These are phyloP conservation scores for Lunularia cruciata DNA, from an alignment of 225 moss, liverwort and hornwort species.

Conservation along the genomic window DNA sequence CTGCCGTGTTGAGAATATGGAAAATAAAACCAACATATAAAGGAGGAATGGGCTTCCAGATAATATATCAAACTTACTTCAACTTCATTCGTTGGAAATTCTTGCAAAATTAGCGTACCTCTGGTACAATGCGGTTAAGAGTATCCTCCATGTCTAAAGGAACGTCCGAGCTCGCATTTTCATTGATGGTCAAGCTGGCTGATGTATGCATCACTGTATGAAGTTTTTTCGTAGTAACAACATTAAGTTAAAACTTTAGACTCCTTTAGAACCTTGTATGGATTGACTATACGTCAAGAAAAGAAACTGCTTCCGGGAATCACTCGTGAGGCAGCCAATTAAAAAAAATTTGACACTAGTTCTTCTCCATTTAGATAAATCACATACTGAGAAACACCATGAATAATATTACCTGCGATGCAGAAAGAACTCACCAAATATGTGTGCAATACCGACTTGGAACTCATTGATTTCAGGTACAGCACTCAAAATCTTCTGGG, in stretches of 20 bases:
- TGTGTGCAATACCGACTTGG: conserved; percentile 83
- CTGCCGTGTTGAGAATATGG: neutral
- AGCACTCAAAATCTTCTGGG: conserved; percentile 65
- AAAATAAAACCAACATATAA: too few species aligned
- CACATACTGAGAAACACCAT: neutral
- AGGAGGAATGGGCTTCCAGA: too few species aligned
- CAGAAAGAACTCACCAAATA: conserved; percentile 59
- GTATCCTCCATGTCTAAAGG: conserved; percentile 98
- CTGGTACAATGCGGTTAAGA: conserved; percentile 90
- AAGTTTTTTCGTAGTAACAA: neutral
- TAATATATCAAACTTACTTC: too few species aligned
- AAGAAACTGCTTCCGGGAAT: conserved; percentile 1
- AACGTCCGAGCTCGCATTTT: conserved; percentile 97
- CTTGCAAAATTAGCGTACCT: conserved; percentile 50
- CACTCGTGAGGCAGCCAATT: neutral
- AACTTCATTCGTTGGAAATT: too few species aligned
- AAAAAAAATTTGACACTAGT: too few species aligned
- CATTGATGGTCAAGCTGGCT: conserved; percentile 97
- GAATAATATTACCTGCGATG: neutral
- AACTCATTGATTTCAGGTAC: conserved; percentile 87
- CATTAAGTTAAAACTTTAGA: too few species aligned
- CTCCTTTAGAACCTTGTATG: too few species aligned
- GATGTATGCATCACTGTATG: conserved; percentile 94
- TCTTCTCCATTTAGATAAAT: neutral
- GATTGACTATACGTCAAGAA: too few species aligned